A percentile compares a stretch with the other conserved stretches of the same genome.
phyloP scores from a whole-genome alignment of 108 stramenopile genomes.

The Fragilariopsis cylindrus region DNA sequence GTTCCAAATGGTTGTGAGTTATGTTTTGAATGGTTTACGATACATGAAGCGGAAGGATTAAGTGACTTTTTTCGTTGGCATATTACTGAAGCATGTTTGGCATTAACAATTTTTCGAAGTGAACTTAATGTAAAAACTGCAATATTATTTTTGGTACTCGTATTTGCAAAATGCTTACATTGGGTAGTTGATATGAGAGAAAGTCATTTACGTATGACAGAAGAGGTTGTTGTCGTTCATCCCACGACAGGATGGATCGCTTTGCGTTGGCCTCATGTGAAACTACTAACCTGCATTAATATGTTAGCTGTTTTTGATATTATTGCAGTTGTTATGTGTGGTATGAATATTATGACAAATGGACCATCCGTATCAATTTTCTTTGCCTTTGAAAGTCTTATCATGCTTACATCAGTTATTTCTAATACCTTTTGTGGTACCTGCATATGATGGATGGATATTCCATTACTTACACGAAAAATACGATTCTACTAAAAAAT shows the following conservation, averaged over 20 bases:
- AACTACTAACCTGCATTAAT: slow-evolving; percentile 55
- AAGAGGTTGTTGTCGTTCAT: slow-evolving; percentile 56
- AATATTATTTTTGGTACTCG: slow-evolving; percentile 81
- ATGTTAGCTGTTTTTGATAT: slow-evolving; percentile 60
- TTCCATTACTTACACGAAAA: slow-evolving; percentile 69
- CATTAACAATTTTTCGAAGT: slow-evolving; percentile 95
- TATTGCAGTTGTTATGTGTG: slow-evolving; percentile 62
- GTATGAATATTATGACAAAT: slow-evolving; percentile 47
- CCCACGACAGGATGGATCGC: slow-evolving; percentile 22
- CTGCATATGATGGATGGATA: slow-evolving; percentile 87
- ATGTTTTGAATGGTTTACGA: slow-evolving; percentile 86
- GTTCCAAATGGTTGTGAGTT: slow-evolving; percentile 51
- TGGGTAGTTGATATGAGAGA: slow-evolving; percentile 92
- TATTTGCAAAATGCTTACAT: slow-evolving; percentile 92
- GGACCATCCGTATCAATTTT: slow-evolving; percentile 88
- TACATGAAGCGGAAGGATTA: slow-evolving; percentile 89
- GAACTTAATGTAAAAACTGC: slow-evolving; percentile 86
- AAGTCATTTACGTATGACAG: slow-evolving; percentile 89
- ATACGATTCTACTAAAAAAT: slow-evolving; percentile 27
- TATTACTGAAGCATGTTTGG: slow-evolving; percentile 96
- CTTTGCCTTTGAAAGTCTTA: slow-evolving; percentile 94
- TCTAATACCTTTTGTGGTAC: slow-evolving; percentile 63
- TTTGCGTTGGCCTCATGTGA: slow-evolving; percentile 53
- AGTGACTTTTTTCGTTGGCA: slow-evolving; percentile 94
- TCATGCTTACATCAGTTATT: slow-evolving; percentile 79